phyloP scores from a whole-genome alignment of 2,329 filamentous ascomycete species.

The Ceratocystiopsis sp. region DNA sequence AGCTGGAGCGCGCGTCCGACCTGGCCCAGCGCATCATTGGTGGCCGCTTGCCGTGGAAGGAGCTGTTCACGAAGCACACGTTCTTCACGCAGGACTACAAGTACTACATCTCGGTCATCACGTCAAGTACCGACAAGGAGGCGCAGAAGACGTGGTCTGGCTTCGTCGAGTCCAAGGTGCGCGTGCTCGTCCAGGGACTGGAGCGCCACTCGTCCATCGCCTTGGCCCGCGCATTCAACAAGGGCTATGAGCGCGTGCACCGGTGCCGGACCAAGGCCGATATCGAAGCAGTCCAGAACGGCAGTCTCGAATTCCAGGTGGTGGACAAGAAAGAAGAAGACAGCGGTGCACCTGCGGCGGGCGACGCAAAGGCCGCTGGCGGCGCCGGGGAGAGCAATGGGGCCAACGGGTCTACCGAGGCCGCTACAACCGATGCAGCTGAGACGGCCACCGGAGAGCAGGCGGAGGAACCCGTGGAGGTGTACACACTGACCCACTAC shows the following conservation, averaged over 20 bases:
- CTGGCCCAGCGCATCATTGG: conserved; percentile 66
- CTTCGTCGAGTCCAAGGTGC: conserved; percentile 82
- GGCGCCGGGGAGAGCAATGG: no score
- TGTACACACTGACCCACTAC: conserved; percentile 89
- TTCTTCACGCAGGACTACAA: conserved; percentile 92
- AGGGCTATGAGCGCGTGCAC: conserved; percentile 76
- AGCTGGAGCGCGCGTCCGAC: conserved; percentile 60
- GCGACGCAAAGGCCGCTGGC: no score
- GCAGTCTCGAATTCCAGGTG: conserved; percentile 27
- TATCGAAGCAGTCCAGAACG: conserved; percentile 35
- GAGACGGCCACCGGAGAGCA: not conserved
- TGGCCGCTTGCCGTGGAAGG: conserved; percentile 66
- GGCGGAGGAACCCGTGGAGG: conserved; percentile 17
- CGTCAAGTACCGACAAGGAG: conserved; percentile 68
- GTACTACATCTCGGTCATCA: conserved; percentile 82
- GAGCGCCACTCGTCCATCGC: conserved; percentile 67
- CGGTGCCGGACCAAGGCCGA: conserved; percentile 38
- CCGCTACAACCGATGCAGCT: not conserved
- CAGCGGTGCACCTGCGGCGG: no score
- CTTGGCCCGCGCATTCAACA: conserved; percentile 80
- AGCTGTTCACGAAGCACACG: conserved; percentile 73
- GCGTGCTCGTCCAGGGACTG: conserved; percentile 66
- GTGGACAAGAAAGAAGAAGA: no score
- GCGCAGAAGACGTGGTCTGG: conserved; percentile 79
- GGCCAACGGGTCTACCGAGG: not conserved